These are phyloP conservation scores for Dinochytrium kinnereticum DNA, from an alignment of 371 early-diverging fungal genomes.

Conservation along the genomic window DNA sequence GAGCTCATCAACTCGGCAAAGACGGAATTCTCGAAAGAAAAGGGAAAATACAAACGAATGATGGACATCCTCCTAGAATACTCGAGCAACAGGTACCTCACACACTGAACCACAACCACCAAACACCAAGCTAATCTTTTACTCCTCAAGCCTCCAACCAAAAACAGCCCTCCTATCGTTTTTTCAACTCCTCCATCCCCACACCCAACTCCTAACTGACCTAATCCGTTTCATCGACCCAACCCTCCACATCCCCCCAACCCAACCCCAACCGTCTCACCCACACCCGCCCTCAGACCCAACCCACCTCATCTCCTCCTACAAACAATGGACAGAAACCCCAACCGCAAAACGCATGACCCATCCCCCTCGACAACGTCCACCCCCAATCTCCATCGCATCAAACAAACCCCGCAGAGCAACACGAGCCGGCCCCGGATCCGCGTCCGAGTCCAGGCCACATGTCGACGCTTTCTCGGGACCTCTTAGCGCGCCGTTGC, in stretches of 20 bases:
- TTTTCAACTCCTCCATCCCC: constrained; percentile 4
- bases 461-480: too few relatives aligned
- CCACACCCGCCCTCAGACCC: neutral
- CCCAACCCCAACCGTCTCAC: neutral
- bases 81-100: neutral
- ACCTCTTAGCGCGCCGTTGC: neutral
- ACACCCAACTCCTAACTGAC: neutral
- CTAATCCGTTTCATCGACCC: neutral
- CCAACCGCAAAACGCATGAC: neutral
- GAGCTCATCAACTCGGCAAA: neutral
- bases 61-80: constrained; percentile 2
- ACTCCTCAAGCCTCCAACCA: neutral
- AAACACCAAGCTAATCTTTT: too few relatives aligned
- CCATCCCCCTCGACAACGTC: neutral
- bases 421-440: constrained; percentile 3
- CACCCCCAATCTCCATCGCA: neutral
- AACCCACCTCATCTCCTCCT: constrained; percentile 5
- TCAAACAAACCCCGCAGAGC: neutral
- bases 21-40: neutral
- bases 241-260: neutral
- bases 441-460: too few relatives aligned
- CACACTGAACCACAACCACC: too few relatives aligned
- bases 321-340: neutral
- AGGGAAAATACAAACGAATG: constrained; percentile 10
- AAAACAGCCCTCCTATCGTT: neutral